These are phyloP conservation scores for Plasmodium adleri DNA, from an alignment of 169 alveolate genomes.

Conservation along the genomic window DNA sequence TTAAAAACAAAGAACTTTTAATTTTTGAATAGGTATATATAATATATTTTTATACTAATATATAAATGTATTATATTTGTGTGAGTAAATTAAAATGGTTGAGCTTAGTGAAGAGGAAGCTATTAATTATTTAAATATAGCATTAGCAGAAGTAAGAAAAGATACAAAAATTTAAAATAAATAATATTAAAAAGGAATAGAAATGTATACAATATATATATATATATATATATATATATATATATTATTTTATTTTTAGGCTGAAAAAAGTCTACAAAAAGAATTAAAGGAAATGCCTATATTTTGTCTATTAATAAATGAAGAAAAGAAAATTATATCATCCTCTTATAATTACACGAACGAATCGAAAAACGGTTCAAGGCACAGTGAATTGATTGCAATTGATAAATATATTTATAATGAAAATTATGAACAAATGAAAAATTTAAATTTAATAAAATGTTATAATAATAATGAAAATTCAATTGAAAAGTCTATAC, in stretches of 20 bases:
- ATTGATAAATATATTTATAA: conserved; percentile 68
- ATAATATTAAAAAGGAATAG: neutral
- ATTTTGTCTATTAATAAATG: conserved; percentile 56
- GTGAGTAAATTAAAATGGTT: conserved; percentile 11
- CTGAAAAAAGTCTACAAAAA: conserved; percentile 53
- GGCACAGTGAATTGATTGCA: conserved; percentile 72
- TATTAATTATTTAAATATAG: conserved; percentile 20
- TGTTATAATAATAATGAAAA: conserved; percentile 56
- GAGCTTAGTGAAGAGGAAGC: conserved; percentile 41
- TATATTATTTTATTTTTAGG: conserved; percentile 19
- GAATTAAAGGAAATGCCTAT: conserved; percentile 73
- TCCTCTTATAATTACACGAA: conserved; percentile 65
- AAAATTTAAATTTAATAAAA: conserved; percentile 55
- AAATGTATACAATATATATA: neutral
- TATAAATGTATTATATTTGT: neutral
- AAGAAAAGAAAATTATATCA: conserved; percentile 36
- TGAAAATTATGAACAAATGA: conserved; percentile 48
- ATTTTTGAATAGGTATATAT: no score
- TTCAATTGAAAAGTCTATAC: conserved; percentile 24
- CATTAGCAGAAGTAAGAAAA: conserved; percentile 44
- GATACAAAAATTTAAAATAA: neutral
- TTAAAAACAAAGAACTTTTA: no score
- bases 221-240: neutral
- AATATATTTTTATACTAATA: no score
- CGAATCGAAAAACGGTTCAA: conserved; percentile 62